Conservation (phyloP, 306 rosid species). For the Amphicarpaea edgeworthii region DNA sequence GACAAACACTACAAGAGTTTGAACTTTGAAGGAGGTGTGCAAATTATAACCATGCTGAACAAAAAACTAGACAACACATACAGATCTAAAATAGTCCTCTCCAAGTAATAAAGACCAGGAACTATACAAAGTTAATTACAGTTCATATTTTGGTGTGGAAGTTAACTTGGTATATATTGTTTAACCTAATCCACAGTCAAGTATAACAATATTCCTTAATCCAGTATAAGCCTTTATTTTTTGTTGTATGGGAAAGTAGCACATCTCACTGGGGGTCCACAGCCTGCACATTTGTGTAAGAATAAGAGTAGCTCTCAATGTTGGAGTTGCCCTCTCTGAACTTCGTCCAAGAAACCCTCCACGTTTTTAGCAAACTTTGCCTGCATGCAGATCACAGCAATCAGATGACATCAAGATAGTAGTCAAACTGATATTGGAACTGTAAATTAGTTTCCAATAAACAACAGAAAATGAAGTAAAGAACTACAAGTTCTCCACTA, state of each 20-base stretch:
- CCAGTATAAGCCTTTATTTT: constrained; percentile 15
- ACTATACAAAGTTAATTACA: constrained; percentile 46
- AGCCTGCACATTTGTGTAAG: constrained; percentile 58
- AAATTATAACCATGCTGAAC: constrained; percentile 15
- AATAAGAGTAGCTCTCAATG: constrained; percentile 50
- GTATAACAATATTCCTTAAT: constrained; percentile 18
- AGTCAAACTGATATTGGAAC: neutral
- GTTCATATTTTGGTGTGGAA: constrained; percentile 6
- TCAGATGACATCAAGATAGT: constrained; percentile 30
- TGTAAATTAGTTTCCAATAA: constrained; percentile 14
- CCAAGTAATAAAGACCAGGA: constrained; percentile 5
- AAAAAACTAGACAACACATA: constrained; percentile 24
- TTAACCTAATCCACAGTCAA: constrained; percentile 29
- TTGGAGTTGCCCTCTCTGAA: constrained; percentile 49
- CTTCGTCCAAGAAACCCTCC: constrained; percentile 77
- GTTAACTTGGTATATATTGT: constrained; percentile 40
- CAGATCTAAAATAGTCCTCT: constrained; percentile 11
- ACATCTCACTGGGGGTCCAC: constrained; percentile 52
- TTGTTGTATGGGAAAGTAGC: constrained; percentile 15
- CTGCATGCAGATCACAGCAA: constrained; percentile 56
- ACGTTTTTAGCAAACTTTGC: constrained; percentile 60
- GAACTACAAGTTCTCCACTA: constrained; percentile 7
- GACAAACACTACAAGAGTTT: neutral
- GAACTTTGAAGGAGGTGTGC: constrained; percentile 20
- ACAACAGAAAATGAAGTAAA: constrained; percentile 20